Evolutionary conservation across 345 rosid genomes (phyloP).

Genomic region (Gossypium rotundifolium): DNA sequence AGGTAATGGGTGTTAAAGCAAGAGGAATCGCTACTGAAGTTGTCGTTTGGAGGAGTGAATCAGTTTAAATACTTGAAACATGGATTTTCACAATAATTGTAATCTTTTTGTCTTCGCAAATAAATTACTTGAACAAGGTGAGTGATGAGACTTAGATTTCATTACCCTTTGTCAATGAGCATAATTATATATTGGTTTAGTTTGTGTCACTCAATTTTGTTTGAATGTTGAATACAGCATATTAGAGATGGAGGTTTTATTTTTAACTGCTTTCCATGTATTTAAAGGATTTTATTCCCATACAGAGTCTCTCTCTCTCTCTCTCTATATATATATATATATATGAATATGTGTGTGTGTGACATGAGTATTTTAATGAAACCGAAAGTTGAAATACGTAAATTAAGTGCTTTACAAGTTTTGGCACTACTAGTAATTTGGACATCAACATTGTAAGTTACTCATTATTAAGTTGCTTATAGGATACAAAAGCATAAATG

Average conservation of each 20-base stretch:
- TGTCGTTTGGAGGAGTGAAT: conserved; percentile 65
- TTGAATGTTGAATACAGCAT: too few species aligned
- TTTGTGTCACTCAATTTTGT: too few species aligned
- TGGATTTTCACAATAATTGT: conserved; percentile 63
- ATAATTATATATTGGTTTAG: too few species aligned
- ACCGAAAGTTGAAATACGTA: neutral
- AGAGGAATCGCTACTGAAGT: conserved; percentile 71
- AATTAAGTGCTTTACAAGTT: neutral
- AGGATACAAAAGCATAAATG: neutral
- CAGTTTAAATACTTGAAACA: conserved; percentile 67
- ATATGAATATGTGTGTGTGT: neutral
- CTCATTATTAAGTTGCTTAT: neutral
- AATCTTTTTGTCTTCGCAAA: conserved; percentile 51
- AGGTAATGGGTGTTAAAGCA: conserved; percentile 85
- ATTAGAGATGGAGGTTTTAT: too few species aligned
- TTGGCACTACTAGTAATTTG: neutral
- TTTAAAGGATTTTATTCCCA: too few species aligned
- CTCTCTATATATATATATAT: neutral
- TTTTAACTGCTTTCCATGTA: too few species aligned
- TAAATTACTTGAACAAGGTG: conserved; percentile 92
- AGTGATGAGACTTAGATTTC: neutral
- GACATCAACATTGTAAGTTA: neutral
- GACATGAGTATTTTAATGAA: neutral
- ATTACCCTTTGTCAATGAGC: neutral
- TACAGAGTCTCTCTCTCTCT: too few species aligned